Percentiles rank a stretch among this genome's conserved stretches.
Evolutionary conservation across 345 rosid species (phyloP).

Genomic region (Ricinus communis): DNA sequence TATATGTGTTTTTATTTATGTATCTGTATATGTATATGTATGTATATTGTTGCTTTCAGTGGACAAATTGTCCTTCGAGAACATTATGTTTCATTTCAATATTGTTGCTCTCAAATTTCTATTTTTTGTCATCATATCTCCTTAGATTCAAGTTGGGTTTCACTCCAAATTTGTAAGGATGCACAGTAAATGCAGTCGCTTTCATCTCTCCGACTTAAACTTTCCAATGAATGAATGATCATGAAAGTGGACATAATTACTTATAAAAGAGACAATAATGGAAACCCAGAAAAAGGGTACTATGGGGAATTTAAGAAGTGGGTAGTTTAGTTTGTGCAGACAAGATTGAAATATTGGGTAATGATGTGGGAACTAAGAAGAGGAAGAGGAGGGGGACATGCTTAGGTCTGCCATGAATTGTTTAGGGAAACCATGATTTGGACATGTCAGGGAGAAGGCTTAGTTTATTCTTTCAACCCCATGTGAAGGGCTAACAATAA

Average conservation of each 20-base stretch:
- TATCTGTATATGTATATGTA: too few relatives aligned
- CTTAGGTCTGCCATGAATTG: conserved; percentile 31
- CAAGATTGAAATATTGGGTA: conserved; percentile 21
- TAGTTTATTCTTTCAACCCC: conserved; percentile 18
- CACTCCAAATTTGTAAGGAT: not conserved
- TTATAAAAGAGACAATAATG: not conserved
- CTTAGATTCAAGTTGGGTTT: not conserved
- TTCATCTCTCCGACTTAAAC: not conserved
- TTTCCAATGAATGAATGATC: not conserved
- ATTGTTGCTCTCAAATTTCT: conserved; percentile 10
- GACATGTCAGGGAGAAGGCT: conserved; percentile 29
- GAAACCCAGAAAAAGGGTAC: not conserved
- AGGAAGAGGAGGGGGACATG: conserved; percentile 22
- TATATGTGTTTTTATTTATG: too few relatives aligned
- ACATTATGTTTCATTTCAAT: not conserved
- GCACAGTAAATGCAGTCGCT: not conserved
- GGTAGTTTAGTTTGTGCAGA: conserved; percentile 6
- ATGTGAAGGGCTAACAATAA: conserved; percentile 33
- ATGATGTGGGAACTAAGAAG: conserved; percentile 7
- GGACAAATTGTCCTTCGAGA: not conserved
- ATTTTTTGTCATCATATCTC: not conserved
- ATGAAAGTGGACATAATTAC: not conserved
- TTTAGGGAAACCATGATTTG: conserved; percentile 33
- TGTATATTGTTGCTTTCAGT: not conserved
- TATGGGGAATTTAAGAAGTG: not conserved